Percentiles rank a stretch among this genome's conserved stretches.
phyloP scores from a whole-genome alignment of 176 grass and related monocot species.

The Eleusine coracana region DNA sequence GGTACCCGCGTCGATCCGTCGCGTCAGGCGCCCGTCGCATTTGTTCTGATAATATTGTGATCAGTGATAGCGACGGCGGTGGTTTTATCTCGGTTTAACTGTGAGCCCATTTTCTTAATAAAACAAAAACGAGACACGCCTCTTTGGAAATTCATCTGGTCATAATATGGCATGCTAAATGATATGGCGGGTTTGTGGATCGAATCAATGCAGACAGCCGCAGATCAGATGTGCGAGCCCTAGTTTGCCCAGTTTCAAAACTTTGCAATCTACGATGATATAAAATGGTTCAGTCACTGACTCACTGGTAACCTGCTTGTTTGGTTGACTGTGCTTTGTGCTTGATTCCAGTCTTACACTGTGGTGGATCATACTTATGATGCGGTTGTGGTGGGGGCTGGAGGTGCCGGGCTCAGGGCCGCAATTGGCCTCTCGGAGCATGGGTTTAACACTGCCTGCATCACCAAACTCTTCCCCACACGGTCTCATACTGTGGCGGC shows the following conservation, averaged over 20 bases:
- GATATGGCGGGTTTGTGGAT: not conserved
- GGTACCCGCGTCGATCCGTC: not conserved
- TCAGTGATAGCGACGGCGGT: not conserved
- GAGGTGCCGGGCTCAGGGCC: constrained; percentile 87
- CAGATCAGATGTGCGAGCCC: no score
- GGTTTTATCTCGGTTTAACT: not conserved
- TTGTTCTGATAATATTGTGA: not conserved
- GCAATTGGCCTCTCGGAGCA: constrained; percentile 96
- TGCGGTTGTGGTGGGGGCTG: constrained; percentile 91
- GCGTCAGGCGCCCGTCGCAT: not conserved
- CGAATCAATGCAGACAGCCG: constrained; percentile 9
- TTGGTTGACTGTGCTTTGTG: no score
- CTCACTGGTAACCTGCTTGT: no score
- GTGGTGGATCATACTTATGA: constrained; percentile 93
- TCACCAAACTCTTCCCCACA: constrained; percentile 98
- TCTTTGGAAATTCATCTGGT: no score
- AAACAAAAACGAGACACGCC: not conserved
- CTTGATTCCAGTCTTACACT: constrained; percentile 57
- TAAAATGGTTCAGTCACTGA: no score
- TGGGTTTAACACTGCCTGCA: constrained; percentile 95
- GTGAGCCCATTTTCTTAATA: no score
- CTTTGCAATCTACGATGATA: no score
- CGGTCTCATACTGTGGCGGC: constrained; percentile 91
- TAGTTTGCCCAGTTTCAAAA: no score
- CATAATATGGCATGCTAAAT: not conserved